A percentile compares a stretch with the other conserved stretches of the same genome.
Evolutionary conservation across 192 early-diverging fungal species (phyloP).

Genomic region (Coemansia reversa): DNA sequence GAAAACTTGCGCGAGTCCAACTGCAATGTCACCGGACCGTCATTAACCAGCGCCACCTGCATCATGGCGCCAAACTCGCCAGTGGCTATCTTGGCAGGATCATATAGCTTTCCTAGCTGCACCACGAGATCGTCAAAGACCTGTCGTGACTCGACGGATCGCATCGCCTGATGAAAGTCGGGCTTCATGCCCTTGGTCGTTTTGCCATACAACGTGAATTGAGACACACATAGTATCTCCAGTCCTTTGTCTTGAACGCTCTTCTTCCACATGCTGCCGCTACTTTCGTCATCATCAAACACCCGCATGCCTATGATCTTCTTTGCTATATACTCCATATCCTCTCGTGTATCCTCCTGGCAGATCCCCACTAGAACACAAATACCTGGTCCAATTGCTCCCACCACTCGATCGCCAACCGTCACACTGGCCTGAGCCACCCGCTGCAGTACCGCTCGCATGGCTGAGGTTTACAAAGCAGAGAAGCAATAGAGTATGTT

Average conservation of each 20-base stretch:
- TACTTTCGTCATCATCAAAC: slow-evolving; percentile 60
- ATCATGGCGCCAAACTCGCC: slow-evolving; percentile 98
- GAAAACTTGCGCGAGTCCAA: slow-evolving; percentile 57
- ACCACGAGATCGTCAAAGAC: slow-evolving; percentile 77
- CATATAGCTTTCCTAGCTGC: slow-evolving; percentile 63
- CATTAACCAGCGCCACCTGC: slow-evolving; percentile 85
- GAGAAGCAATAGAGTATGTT: slow-evolving; percentile 1
- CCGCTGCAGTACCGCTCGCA: slow-evolving; percentile 67
- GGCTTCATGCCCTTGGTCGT: slow-evolving; percentile 84
- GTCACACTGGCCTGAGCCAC: slow-evolving; percentile 65
- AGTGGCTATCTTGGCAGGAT: slow-evolving; percentile 65
- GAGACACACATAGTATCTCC: slow-evolving; percentile 84
- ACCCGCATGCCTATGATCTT: slow-evolving; percentile 80
- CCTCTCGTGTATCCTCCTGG: slow-evolving; percentile 65
- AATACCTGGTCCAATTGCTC: slow-evolving; percentile 76
- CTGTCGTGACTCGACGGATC: slow-evolving; percentile 60
- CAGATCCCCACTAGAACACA: slow-evolving; percentile 73
- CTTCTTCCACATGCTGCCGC: slow-evolving; percentile 74
- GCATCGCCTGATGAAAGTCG: slow-evolving; percentile 92
- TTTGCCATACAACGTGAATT: slow-evolving; percentile 90
- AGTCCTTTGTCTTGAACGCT: slow-evolving; percentile 71
- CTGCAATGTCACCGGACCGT: slow-evolving; percentile 67
- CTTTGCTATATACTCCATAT: slow-evolving; percentile 82
- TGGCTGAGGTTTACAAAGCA: slow-evolving; percentile 12
- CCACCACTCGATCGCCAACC: slow-evolving; percentile 74